Base-by-base conservation (phyloP, 1,284 basidiomycete species). In the Rhodofomes roseus region DNA sequence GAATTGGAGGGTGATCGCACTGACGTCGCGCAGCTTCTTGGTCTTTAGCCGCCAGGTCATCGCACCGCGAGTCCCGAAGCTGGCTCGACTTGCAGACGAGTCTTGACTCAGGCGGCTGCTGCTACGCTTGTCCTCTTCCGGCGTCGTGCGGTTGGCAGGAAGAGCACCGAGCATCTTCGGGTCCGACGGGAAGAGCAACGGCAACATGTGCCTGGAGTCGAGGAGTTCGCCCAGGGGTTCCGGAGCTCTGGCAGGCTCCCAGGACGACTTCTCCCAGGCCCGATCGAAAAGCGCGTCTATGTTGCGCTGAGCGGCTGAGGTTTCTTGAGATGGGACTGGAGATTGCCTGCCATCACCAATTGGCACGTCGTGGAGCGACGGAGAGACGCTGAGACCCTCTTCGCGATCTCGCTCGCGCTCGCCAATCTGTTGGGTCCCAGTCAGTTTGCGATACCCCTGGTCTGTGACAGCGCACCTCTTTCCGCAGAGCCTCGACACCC, bases 181-280 rank as follows among this genome's bases (percentile, higher is more conserved):
- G 66, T 93, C 86, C 3, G 86, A 85, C 3, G 95, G 95, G 51
- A 97, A 83, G 18, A 88, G 79, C 54, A 98, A 81, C 0, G 93
- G 94, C 14, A 98, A 83, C 94, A 98, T 98, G 72, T 92, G 85
- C 60, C 95, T 82, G 23, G 92, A 93, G 72, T 98, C 95, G 59
- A 97, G 77, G 20, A 96, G 77, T 73, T 97, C 95, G 51, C 93
- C 93, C 2, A 95, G 79, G 22, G 87, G 88, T 69, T 92, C 90
- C 0, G 93, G 90, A 27, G 90, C 83, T 58, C 83, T 82, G 0
- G 84, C 79, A 16, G 94, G 91, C 59, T 87, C 84, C 88, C 93
- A 96, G 7, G 81, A 74, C 0, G 85, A 80, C 50, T 86, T 81
- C 34, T 87, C 84, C 34, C 81, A 78, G 0, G 77, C 73, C 56